Evolutionary conservation across 2,329 filamentous ascomycete species (phyloP), one percentile per base, ranked within the genome.

Genomic region (Penicillium nordicum): DNA sequence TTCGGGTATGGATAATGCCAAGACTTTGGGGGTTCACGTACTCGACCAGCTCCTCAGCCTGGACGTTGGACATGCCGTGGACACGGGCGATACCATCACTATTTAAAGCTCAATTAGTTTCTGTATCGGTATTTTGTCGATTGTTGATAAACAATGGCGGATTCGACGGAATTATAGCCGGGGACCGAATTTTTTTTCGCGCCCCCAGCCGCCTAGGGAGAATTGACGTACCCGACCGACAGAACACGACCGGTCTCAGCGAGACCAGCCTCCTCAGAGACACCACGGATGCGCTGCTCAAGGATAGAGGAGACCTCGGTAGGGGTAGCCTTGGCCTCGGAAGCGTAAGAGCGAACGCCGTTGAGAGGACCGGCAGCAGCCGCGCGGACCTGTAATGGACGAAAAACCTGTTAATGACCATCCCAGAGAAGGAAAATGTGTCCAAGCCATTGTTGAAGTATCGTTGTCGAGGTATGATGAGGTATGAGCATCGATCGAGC

Each of bases 21-120:
- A 63, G 58, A 53, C 50, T 57, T 60, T 44, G 48, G 50, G 60
- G 57, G 34, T 59, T 57, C 63, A 89, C 92, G 74, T 91, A 97
- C 92, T 99, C 94, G 78, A 99, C 94, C 79, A 99, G 89, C 86
- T 99, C 94, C 84, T 99, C 94, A 73, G 94, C 93, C 86, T 99
- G 94, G 82, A 99, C 94, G 80, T 99, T 99, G 89, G 87, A 90
- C 91, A 99, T 92, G 78, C 94, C 94, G 82, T 99, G 92, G 72
- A 99, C 93, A 92, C 94, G 93, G 79, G 94, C 94, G 77, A 99
- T 99, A 96, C 94, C 94, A 84, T 99, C 94, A 94, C 94, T 97
- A 72, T 79, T 63, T 50, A 53, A 57, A 58, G 57, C 57, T 62
- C 56, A 53, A 54, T 65, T 40, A 66, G 63, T 65, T 62, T 60